A percentile compares a stretch with the other conserved stretches of the same genome.
phyloP scores from a whole-genome alignment of 371 early-diverging fungal species.

The Circinella umbellata region DNA sequence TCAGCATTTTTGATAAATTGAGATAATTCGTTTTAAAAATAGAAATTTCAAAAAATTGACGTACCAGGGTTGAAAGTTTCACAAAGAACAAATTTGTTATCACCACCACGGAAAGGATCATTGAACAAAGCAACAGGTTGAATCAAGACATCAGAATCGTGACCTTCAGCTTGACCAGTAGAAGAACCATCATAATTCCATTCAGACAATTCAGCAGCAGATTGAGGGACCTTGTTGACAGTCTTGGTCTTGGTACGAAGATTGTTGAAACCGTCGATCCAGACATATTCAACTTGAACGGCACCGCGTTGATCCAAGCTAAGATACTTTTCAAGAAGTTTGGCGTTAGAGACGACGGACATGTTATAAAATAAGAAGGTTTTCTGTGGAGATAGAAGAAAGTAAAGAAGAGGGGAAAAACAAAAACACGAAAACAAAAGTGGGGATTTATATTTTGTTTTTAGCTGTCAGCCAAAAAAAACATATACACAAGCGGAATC shows the following conservation, averaged over 20 bases:
- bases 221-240: slow-evolving; percentile 37
- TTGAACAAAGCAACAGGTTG: slow-evolving; percentile 55
- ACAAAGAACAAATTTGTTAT: slow-evolving; percentile 55
- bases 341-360: slow-evolving; percentile 33
- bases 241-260: slow-evolving; percentile 50
- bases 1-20: too few species aligned
- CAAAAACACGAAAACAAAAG: background rate
- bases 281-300: slow-evolving; percentile 56
- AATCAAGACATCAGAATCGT: slow-evolving; percentile 40
- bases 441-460: slow-evolving; percentile 8
- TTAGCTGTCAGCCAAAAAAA: slow-evolving; percentile 10
- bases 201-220: slow-evolving; percentile 47
- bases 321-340: slow-evolving; percentile 46
- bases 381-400: background rate
- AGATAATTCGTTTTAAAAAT: too few species aligned
- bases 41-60: background rate
- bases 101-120: slow-evolving; percentile 60
- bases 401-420: background rate
- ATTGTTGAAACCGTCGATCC: slow-evolving; percentile 50
- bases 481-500: background rate
- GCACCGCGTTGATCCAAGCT: slow-evolving; percentile 42
- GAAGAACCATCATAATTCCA: slow-evolving; percentile 63
- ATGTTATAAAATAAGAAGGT: slow-evolving; percentile 15
- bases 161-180: slow-evolving; percentile 48
- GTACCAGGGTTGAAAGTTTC: slow-evolving; percentile 40